A percentile compares a stretch with the other conserved stretches of the same genome.
phyloP scores from a whole-genome alignment of 2,329 filamentous ascomycete genomes.

The Phaeosphaeria sp. region DNA sequence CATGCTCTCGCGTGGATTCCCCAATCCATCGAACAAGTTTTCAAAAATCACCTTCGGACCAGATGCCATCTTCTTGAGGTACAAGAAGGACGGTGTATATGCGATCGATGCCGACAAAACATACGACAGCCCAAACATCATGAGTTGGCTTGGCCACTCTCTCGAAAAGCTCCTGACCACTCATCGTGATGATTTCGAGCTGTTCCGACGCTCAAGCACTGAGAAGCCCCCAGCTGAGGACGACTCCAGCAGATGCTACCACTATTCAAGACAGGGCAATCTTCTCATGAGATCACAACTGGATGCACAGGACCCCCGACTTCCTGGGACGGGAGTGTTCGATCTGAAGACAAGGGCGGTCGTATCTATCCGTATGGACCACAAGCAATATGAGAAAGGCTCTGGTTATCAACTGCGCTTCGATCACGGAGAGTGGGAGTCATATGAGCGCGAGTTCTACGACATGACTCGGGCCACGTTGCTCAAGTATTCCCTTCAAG shows the following conservation, averaged over 20 bases:
- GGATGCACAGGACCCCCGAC: slow-evolving; percentile 83
- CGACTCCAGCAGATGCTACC: slow-evolving; percentile 64
- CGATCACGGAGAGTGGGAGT: slow-evolving; percentile 81
- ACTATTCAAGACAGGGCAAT: slow-evolving; percentile 85
- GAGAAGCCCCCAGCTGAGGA: slow-evolving; percentile 77
- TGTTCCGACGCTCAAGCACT: slow-evolving; percentile 65
- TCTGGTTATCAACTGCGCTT: slow-evolving; percentile 85
- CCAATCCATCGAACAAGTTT: slow-evolving; percentile 67
- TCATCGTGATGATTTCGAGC: slow-evolving; percentile 82
- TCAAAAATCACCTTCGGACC: slow-evolving; percentile 77
- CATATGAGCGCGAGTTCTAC: slow-evolving; percentile 93
- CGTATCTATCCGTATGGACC: slow-evolving; percentile 88
- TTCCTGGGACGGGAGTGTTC: slow-evolving; percentile 93
- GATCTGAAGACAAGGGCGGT: slow-evolving; percentile 96
- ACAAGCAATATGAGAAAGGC: slow-evolving; percentile 73
- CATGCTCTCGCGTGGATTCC: slow-evolving; percentile 73
- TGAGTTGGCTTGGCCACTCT: slow-evolving; percentile 91
- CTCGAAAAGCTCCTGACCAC: slow-evolving; percentile 95
- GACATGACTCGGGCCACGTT: slow-evolving; percentile 96
- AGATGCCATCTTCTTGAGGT: slow-evolving; percentile 77
- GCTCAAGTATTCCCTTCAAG: slow-evolving; percentile 95
- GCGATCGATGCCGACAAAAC: slow-evolving; percentile 97
- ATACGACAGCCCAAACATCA: slow-evolving; percentile 81
- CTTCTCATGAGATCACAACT: slow-evolving; percentile 95
- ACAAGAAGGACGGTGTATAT: slow-evolving; percentile 79